Conservation (phyloP, 305 asterid genomes). For the Andrographis paniculata region DNA sequence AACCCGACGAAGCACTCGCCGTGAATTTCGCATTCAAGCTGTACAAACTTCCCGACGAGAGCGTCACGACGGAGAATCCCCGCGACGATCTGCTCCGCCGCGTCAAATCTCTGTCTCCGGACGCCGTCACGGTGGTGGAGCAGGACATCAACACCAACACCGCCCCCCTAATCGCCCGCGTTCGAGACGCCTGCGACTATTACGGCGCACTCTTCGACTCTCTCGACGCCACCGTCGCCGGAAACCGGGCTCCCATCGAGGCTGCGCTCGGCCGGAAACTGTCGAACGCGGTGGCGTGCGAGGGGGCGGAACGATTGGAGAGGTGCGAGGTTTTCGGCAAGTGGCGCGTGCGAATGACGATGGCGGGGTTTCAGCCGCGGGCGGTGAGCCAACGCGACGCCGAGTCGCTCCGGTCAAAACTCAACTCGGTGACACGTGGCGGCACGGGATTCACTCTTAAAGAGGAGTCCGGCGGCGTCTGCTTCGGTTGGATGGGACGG, state of each 20-base stretch:
- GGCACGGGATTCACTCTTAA: slow-evolving; percentile 64
- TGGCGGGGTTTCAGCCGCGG: slow-evolving; percentile 67
- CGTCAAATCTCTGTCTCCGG: slow-evolving; percentile 59
- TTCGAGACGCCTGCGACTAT: slow-evolving; percentile 47
- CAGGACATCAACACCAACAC: slow-evolving; percentile 74
- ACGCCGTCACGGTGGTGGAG: slow-evolving; percentile 67
- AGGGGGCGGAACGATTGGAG: slow-evolving; percentile 79
- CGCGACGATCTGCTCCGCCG: slow-evolving; percentile 76
- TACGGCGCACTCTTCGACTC: slow-evolving; percentile 67
- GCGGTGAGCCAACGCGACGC: slow-evolving; percentile 42
- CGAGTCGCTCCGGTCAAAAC: slow-evolving; percentile 43
- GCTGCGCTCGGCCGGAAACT: slow-evolving; percentile 67
- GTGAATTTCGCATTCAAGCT: slow-evolving; percentile 70
- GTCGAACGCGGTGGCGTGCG: slow-evolving; percentile 83
- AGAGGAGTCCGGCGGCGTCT: slow-evolving; percentile 60
- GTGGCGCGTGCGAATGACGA: slow-evolving; percentile 80
- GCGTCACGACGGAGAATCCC: slow-evolving; percentile 70
- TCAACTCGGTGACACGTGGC: slow-evolving; percentile 67
- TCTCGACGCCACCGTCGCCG: slow-evolving; percentile 42
- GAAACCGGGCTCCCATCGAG: slow-evolving; percentile 60
- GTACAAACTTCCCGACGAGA: slow-evolving; percentile 67
- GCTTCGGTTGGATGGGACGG: slow-evolving; percentile 90
- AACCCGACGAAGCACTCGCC: slow-evolving; percentile 43
- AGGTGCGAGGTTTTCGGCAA: slow-evolving; percentile 82
- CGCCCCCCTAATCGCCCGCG: slow-evolving; percentile 60